Evolutionary conservation across 2,329 filamentous ascomycete genomes (phyloP).

Genomic region (Chrysoporthe puriensis): DNA sequence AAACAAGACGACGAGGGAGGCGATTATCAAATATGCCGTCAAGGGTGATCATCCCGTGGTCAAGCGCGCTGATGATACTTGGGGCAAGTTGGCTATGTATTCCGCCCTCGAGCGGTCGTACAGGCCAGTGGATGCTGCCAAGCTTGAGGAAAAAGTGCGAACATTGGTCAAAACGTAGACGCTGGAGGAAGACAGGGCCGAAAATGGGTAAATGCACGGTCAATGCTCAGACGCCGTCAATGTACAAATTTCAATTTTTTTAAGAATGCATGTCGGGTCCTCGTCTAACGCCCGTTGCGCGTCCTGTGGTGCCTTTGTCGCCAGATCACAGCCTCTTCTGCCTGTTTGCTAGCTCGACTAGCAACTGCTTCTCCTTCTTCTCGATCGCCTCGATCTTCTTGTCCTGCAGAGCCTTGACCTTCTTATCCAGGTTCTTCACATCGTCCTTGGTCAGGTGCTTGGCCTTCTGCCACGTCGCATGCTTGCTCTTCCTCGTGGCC

Average conservation of each 20-base stretch:
- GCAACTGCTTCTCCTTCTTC: conserved; percentile 51
- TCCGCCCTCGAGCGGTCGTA: conserved; percentile 41
- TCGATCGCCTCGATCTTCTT: conserved; percentile 58
- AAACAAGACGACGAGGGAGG: conserved; percentile 34
- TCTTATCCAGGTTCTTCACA: conserved; percentile 45
- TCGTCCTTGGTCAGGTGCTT: conserved; percentile 49
- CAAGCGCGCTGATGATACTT: conserved; percentile 35
- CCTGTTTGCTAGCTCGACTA: conserved; percentile 45
- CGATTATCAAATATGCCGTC: conserved; percentile 44
- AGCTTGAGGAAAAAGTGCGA: conserved; percentile 38
- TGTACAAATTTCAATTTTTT: conserved; percentile 22
- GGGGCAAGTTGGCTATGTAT: conserved; percentile 41
- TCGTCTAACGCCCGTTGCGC: neutral
- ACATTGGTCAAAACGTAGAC: conserved; percentile 23
- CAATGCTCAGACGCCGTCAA: neutral
- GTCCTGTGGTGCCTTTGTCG: neutral
- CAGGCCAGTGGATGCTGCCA: conserved; percentile 32
- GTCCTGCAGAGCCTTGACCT: conserved; percentile 56
- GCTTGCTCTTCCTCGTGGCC: conserved; percentile 51
- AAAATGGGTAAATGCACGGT: neutral
- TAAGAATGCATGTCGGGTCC: neutral
- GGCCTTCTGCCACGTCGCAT: conserved; percentile 54
- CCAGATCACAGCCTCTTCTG: conserved; percentile 20
- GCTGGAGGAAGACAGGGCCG: neutral
- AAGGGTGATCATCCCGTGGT: conserved; percentile 44